A percentile compares a stretch with the other conserved stretches of the same genome.
phyloP scores from a whole-genome alignment of 129 eudicot species.

The Tagetes erecta region DNA sequence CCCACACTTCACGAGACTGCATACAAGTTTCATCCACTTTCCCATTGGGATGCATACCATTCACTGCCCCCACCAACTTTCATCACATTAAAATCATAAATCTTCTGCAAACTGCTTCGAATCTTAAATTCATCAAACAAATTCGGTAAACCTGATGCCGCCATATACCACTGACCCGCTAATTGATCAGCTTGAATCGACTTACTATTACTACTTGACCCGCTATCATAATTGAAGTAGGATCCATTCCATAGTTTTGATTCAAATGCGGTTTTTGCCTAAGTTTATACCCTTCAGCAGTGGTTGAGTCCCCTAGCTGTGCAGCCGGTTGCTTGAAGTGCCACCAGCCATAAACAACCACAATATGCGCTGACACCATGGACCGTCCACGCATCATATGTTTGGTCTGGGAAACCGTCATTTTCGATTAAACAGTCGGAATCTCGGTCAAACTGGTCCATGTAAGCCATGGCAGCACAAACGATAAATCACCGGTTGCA shows the following conservation, averaged over 20 bases:
- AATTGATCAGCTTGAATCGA: conserved; percentile 95
- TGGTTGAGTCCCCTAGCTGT: conserved; percentile 68
- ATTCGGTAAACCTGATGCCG: conserved; percentile 84
- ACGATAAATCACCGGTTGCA: conserved; percentile 80
- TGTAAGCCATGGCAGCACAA: conserved; percentile 92
- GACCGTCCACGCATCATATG: conserved; percentile 96
- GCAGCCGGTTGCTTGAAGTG: conserved; percentile 96
- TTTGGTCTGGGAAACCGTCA: conserved; percentile 97
- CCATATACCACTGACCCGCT: conserved; percentile 98
- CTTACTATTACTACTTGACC: conserved; percentile 86
- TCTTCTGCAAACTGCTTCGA: conserved; percentile 63
- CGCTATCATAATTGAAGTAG: conserved; percentile 90
- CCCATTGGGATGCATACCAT: conserved; percentile 94
- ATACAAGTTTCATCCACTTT: conserved; percentile 93
- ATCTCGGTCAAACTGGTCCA: conserved; percentile 92
- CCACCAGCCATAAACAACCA: conserved; percentile 91
- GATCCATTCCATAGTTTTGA: conserved; percentile 88
- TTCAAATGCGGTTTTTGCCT: conserved; percentile 73
- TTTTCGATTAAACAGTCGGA: conserved; percentile 76
- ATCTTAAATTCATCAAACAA: conserved; percentile 69
- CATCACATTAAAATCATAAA: conserved; percentile 87
- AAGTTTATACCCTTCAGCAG: conserved; percentile 62
- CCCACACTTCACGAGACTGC: conserved; percentile 98
- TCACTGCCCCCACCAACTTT: conserved; percentile 90
- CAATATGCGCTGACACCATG: conserved; percentile 96